Conservation (phyloP, 306 rosid genomes). For the Castanea mollissima region DNA sequence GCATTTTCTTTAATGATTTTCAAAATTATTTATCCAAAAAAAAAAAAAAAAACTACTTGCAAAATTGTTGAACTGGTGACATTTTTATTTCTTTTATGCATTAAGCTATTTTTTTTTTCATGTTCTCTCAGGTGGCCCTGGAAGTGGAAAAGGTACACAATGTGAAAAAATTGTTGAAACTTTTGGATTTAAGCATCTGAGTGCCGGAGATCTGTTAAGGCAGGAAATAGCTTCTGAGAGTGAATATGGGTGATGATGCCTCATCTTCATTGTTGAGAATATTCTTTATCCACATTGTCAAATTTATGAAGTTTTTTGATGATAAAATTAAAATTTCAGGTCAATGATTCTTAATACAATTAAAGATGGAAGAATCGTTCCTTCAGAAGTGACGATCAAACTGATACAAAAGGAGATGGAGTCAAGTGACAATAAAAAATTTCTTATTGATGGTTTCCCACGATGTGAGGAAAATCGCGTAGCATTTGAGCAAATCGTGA, state of each 20-base stretch:
- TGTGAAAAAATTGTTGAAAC: conserved; percentile 78
- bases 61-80: background rate
- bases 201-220: conserved; percentile 96
- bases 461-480: conserved; percentile 81
- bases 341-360: conserved; percentile 69
- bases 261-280: conserved; percentile 16
- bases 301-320: conserved; percentile 15
- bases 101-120: conserved; percentile 6
- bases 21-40: too few relatives aligned
- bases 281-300: conserved; percentile 6
- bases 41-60: background rate
- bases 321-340: conserved; percentile 45
- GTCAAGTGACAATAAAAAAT: conserved; percentile 50
- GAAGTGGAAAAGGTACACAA: conserved; percentile 96
- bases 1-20: background rate
- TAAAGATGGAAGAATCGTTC: conserved; percentile 85
- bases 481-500: conserved; percentile 77
- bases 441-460: conserved; percentile 96
- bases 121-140: conserved; percentile 79
- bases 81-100: conserved; percentile 6
- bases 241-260: conserved; percentile 62
- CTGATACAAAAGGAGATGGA: conserved; percentile 82
- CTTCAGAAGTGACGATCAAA: conserved; percentile 77
- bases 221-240: conserved; percentile 68
- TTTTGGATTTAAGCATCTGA: conserved; percentile 81